These are phyloP conservation scores for Sonneratia alba DNA, from an alignment of 345 rosid genomes.

Conservation along the genomic window DNA sequence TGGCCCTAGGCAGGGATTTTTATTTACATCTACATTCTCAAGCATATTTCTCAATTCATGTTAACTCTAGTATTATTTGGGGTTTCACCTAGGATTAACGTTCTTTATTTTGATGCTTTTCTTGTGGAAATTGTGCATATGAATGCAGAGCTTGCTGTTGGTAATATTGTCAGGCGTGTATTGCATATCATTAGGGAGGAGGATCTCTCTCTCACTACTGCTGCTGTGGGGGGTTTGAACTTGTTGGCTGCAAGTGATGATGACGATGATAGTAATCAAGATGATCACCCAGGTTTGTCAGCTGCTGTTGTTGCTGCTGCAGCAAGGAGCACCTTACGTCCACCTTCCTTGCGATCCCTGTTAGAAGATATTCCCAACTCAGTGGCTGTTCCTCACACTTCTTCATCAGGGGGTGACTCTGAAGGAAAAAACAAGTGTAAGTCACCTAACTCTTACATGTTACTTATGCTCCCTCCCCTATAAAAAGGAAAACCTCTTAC, in stretches of 20 bases:
- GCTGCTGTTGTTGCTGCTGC: slow-evolving; percentile 93
- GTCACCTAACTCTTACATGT: slow-evolving; percentile 6
- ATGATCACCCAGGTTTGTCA: slow-evolving; percentile 55
- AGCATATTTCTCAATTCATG: neutral
- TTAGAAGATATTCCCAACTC: slow-evolving; percentile 77
- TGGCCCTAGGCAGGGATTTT: neutral
- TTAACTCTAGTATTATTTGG: neutral
- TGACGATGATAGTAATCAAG: slow-evolving; percentile 43
- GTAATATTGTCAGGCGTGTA: slow-evolving; percentile 89
- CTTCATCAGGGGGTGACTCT: slow-evolving; percentile 97
- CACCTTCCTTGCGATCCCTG: slow-evolving; percentile 86
- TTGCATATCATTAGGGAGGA: slow-evolving; percentile 95
- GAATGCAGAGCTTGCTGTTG: slow-evolving; percentile 94
- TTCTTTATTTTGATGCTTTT: neutral
- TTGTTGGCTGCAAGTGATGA: slow-evolving; percentile 70
- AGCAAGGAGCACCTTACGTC: slow-evolving; percentile 80
- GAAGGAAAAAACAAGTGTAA: slow-evolving; percentile 93
- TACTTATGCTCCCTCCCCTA: neutral
- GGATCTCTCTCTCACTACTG: slow-evolving; percentile 69
- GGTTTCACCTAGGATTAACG: neutral
- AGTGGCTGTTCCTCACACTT: slow-evolving; percentile 51
- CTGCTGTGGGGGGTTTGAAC: slow-evolving; percentile 69
- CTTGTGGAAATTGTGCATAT: neutral
- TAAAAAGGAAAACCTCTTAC: neutral
- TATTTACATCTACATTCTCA: neutral